Conservation (phyloP, 495 filamentous ascomycete species). For the Hyaloscypha finlandica region DNA sequence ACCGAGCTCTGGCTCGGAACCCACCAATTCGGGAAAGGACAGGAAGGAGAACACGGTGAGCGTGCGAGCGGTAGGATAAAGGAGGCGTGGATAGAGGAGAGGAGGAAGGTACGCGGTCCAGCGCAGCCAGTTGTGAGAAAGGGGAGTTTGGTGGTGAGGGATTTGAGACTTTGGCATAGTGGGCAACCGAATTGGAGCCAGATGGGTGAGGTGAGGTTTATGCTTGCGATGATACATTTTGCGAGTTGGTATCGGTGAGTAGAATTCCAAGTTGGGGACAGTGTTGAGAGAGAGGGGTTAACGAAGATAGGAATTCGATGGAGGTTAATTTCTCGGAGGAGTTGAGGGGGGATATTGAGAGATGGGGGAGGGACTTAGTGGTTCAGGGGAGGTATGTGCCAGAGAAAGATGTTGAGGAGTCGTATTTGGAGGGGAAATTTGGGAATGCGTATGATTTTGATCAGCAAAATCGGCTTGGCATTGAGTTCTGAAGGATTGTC, state of each 20-base stretch:
- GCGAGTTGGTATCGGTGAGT: conserved; percentile 18
- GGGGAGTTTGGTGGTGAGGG: conserved; percentile 54
- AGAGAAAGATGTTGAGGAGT: conserved; percentile 35
- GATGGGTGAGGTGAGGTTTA: conserved; percentile 48
- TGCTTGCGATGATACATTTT: conserved; percentile 58
- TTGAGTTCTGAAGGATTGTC: not conserved
- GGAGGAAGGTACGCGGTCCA: conserved; percentile 42
- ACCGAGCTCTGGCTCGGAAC: conserved; percentile 65
- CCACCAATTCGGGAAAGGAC: conserved; percentile 42
- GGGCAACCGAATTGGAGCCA: conserved; percentile 54
- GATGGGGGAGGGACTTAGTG: conserved; percentile 38
- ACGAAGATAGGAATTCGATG: conserved; percentile 47
- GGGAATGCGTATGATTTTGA: conserved; percentile 54
- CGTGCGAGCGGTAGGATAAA: conserved; percentile 50
- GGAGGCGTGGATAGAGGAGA: conserved; percentile 42
- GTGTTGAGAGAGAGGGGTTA: not conserved
- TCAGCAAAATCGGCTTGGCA: conserved; percentile 30
- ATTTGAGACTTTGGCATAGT: conserved; percentile 62
- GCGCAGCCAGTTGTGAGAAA: conserved; percentile 53
- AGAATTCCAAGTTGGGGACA: not conserved
- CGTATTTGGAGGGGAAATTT: conserved; percentile 48
- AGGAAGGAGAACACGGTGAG: conserved; percentile 51
- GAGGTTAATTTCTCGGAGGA: conserved; percentile 49
- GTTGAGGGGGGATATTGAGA: conserved; percentile 41
- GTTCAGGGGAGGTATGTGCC: conserved; percentile 46